Conservation (phyloP, 331 rosid genomes). For the Acacia concinna region DNA sequence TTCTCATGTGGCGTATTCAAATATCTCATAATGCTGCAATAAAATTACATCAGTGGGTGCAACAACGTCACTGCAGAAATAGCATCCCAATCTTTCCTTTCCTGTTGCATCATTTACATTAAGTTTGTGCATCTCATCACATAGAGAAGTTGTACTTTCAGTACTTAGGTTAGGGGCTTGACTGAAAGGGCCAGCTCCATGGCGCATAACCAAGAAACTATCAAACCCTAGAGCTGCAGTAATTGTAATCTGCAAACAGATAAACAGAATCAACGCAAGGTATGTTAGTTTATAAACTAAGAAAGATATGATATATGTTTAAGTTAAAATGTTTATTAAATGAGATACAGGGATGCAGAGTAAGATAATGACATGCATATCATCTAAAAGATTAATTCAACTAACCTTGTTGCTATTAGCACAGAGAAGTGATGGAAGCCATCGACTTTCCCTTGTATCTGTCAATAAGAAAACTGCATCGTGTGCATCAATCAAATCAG, state of each 20-base stretch:
- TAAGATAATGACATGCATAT: neutral
- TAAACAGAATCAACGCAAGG: neutral
- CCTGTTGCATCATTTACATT: conserved; percentile 27
- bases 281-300: neutral
- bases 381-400: neutral
- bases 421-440: conserved; percentile 79
- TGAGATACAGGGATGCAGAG: neutral
- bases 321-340: conserved; percentile 4
- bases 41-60: conserved; percentile 69
- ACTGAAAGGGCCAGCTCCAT: conserved; percentile 69
- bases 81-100: conserved; percentile 66
- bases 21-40: neutral
- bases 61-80: conserved; percentile 74
- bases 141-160: conserved; percentile 36
- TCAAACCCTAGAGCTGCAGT: conserved; percentile 78
- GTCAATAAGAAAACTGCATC: conserved; percentile 68
- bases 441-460: conserved; percentile 80
- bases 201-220: conserved; percentile 78
- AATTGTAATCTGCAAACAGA: conserved; percentile 54
- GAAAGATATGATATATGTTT: neutral
- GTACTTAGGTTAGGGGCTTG: conserved; percentile 30
- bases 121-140: conserved; percentile 39
- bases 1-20: neutral
- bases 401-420: conserved; percentile 66
- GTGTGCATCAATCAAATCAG: conserved; percentile 60